phyloP scores from a whole-genome alignment of 1,139 yeast species.

The Blastobotrys elegans region DNA sequence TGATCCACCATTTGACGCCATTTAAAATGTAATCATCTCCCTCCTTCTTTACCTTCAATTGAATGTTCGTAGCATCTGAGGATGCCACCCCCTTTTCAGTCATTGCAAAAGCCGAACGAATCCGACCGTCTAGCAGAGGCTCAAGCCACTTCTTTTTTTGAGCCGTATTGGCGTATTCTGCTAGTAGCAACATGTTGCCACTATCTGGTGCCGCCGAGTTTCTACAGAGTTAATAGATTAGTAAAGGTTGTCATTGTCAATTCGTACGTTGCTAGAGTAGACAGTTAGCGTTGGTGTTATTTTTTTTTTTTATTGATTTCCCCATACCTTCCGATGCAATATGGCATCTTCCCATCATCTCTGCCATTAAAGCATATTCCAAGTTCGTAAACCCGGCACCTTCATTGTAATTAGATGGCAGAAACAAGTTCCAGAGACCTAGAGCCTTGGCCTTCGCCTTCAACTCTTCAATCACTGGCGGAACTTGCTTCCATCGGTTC shows the following conservation, averaged over 20 bases:
- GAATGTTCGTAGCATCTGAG: conserved; percentile 63
- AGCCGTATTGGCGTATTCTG: conserved; percentile 49
- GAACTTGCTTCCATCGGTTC: conserved; percentile 48
- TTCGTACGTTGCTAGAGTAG: no score
- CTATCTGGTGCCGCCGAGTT: conserved; percentile 68
- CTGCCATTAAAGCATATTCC: conserved; percentile 69
- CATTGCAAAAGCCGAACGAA: conserved; percentile 66
- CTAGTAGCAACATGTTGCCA: conserved; percentile 70
- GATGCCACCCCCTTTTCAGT: conserved; percentile 64
- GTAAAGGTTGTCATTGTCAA: no score
- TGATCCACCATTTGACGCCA: conserved; percentile 73
- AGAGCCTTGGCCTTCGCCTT: conserved; percentile 51
- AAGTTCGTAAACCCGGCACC: conserved; percentile 63
- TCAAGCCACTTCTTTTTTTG: conserved; percentile 53
- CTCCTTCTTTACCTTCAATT: conserved; percentile 45
- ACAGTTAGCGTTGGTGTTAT: no score
- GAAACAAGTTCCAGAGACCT: conserved; percentile 64
- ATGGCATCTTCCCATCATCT: conserved; percentile 54
- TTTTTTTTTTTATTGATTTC: no score
- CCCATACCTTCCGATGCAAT: conserved; percentile 58
- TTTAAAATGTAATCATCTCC: conserved; percentile 51
- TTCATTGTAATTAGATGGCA: conserved; percentile 52
- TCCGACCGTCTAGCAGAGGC: conserved; percentile 55
- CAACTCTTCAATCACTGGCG: conserved; percentile 49
- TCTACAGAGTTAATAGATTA: no score